Percentiles rank a stretch among this genome's conserved stretches.
These are phyloP conservation scores for Verticillium longisporum DNA, from an alignment of 2,329 filamentous ascomycete species.

Conservation along the genomic window DNA sequence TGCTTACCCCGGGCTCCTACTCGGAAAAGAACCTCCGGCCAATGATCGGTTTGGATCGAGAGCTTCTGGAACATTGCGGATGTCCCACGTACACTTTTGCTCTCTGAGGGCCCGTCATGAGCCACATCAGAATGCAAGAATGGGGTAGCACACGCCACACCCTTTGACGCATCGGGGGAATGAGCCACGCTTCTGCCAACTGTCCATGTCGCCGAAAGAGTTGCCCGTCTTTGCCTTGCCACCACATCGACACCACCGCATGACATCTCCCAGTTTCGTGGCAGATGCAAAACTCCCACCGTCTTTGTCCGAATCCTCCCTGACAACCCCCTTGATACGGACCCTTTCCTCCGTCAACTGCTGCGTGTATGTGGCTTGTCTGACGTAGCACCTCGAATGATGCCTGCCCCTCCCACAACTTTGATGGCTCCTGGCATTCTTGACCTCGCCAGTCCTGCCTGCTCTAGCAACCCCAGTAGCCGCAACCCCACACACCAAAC, in stretches of 20 bases:
- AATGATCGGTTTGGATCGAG: background rate
- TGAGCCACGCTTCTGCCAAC: too few relatives aligned
- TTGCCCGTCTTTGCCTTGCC: too few relatives aligned
- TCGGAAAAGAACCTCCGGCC: background rate
- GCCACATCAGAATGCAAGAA: background rate
- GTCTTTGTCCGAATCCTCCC: too few relatives aligned
- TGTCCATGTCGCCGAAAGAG: too few relatives aligned
- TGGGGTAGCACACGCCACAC: background rate
- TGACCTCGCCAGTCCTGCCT: background rate
- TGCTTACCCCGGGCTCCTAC: background rate
- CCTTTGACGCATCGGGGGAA: background rate
- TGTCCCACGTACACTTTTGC: background rate
- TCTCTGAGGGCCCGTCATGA: background rate
- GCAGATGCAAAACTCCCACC: too few relatives aligned
- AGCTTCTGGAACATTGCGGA: background rate
- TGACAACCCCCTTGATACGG: too few relatives aligned
- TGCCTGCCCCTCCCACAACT: background rate
- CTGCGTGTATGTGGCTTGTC: too few relatives aligned
- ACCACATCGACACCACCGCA: too few relatives aligned
- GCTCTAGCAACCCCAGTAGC: background rate
- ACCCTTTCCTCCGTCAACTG: too few relatives aligned
- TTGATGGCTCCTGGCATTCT: background rate
- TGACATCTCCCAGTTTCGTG: too few relatives aligned
- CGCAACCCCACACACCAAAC: background rate
- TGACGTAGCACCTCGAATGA: too few relatives aligned